Evolutionary conservation across 1,139 yeast species (phyloP).

Genomic region (Saccharomyces uvarum): DNA sequence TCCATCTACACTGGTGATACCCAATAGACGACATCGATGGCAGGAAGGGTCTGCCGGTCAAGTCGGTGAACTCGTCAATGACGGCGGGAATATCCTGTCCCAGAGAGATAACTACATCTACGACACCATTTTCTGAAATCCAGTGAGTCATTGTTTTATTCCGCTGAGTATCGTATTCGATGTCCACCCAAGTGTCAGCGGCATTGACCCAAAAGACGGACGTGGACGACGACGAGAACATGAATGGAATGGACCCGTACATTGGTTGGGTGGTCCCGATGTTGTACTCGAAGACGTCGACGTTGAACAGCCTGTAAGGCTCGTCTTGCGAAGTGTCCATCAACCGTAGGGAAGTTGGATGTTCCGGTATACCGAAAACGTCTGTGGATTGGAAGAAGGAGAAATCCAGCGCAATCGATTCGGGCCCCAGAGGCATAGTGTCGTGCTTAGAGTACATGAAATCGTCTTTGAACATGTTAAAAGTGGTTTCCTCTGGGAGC

Average conservation of each 20-base stretch:
- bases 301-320: slow-evolving; percentile 85
- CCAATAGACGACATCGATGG: slow-evolving; percentile 81
- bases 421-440: slow-evolving; percentile 75
- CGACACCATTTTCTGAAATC: slow-evolving; percentile 84
- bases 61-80: slow-evolving; percentile 51
- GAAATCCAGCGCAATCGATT: slow-evolving; percentile 75
- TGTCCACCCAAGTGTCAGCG: slow-evolving; percentile 87
- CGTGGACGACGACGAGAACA: slow-evolving; percentile 52
- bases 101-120: slow-evolving; percentile 67
- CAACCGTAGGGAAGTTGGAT: slow-evolving; percentile 70
- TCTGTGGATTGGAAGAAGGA: slow-evolving; percentile 51
- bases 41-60: slow-evolving; percentile 71
- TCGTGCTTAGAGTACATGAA: slow-evolving; percentile 58
- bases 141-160: slow-evolving; percentile 55
- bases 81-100: slow-evolving; percentile 54
- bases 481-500: slow-evolving; percentile 48
- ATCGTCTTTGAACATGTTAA: slow-evolving; percentile 50
- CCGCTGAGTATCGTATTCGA: slow-evolving; percentile 35
- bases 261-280: slow-evolving; percentile 74
- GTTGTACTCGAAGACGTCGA: slow-evolving; percentile 91
- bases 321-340: slow-evolving; percentile 53
- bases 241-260: slow-evolving; percentile 90
- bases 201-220: slow-evolving; percentile 90
- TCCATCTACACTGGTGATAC: slow-evolving; percentile 97
- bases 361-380: slow-evolving; percentile 92